Evolutionary conservation across 2,329 filamentous ascomycete species (phyloP).

Genomic region (Eurotiales sp.): DNA sequence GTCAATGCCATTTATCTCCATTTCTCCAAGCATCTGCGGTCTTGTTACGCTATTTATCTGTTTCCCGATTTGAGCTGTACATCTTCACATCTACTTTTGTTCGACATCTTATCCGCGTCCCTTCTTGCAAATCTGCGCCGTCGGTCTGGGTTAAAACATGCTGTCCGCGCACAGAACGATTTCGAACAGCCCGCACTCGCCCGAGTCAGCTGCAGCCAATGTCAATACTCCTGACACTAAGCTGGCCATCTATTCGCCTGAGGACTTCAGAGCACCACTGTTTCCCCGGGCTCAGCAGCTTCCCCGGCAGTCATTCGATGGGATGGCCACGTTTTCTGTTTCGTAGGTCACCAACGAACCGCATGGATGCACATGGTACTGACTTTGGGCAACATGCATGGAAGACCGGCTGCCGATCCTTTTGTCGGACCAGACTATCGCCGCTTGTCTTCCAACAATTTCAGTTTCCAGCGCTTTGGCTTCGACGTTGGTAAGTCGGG

Average conservation of each 20-base stretch:
- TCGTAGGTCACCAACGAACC: slow-evolving; percentile 6
- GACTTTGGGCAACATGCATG: not conserved
- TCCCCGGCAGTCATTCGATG: slow-evolving; percentile 1
- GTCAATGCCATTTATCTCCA: slow-evolving; percentile 5
- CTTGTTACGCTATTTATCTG: slow-evolving; percentile 4
- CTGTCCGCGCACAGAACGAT: slow-evolving; percentile 10
- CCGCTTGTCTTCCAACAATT: slow-evolving; percentile 61
- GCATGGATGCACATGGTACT: not conserved
- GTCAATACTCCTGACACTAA: slow-evolving; percentile 64
- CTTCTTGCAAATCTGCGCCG: no score
- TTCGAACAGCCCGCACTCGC: slow-evolving; percentile 36
- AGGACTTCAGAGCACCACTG: slow-evolving; percentile 47
- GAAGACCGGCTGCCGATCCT: slow-evolving; percentile 26
- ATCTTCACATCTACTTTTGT: not conserved
- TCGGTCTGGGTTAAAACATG: slow-evolving; percentile 6
- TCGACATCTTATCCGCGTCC: not conserved
- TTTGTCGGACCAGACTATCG: slow-evolving; percentile 23
- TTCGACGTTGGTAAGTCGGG: slow-evolving; percentile 16
- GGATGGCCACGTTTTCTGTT: slow-evolving; percentile 3
- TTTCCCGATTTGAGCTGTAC: not conserved
- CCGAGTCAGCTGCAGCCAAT: slow-evolving; percentile 49
- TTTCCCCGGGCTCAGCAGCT: slow-evolving; percentile 15
- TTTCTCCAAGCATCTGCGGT: not conserved
- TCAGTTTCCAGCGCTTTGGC: slow-evolving; percentile 55
- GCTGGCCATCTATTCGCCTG: slow-evolving; percentile 61